phyloP scores from a whole-genome alignment of 352 stramenopile species.

The Pythium biforme region DNA sequence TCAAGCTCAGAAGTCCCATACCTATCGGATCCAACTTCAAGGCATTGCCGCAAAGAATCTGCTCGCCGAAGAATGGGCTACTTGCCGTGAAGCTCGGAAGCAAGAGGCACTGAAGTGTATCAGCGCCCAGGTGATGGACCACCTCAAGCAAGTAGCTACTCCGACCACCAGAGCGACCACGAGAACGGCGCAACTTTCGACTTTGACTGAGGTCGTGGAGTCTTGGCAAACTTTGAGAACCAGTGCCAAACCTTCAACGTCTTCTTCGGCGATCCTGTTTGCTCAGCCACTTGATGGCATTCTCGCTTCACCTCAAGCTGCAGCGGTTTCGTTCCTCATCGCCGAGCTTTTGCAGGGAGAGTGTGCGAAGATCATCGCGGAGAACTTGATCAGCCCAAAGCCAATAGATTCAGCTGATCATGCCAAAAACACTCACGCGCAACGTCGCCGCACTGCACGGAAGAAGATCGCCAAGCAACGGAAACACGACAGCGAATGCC shows the following conservation, averaged over 20 bases:
- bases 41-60: constrained; percentile 52
- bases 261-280: constrained; percentile 7
- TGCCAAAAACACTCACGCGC: constrained; percentile 24
- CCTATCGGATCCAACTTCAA: constrained; percentile 36
- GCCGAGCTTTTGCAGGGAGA: constrained; percentile 73
- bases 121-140: constrained; percentile 11
- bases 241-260: not conserved
- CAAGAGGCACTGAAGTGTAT: constrained; percentile 15
- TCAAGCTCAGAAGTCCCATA: constrained; percentile 16
- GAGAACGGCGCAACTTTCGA: constrained; percentile 4
- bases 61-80: constrained; percentile 35
- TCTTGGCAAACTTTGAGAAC: constrained; percentile 3
- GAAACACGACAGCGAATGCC: constrained; percentile 41
- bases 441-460: constrained; percentile 55
- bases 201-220: constrained; percentile 6
- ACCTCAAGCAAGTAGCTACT: constrained; percentile 24
- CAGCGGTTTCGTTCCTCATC: constrained; percentile 61
- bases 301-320: constrained; percentile 39
- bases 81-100: constrained; percentile 20
- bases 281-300: constrained; percentile 15
- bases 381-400: constrained; percentile 31
- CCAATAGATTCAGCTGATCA: not conserved
- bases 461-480: constrained; percentile 71
- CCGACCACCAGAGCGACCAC: constrained; percentile 15
- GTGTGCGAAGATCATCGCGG: constrained; percentile 63